Evolutionary conservation across 1,139 yeast genomes (phyloP).

Genomic region (Yamadazyma jaroonii): DNA sequence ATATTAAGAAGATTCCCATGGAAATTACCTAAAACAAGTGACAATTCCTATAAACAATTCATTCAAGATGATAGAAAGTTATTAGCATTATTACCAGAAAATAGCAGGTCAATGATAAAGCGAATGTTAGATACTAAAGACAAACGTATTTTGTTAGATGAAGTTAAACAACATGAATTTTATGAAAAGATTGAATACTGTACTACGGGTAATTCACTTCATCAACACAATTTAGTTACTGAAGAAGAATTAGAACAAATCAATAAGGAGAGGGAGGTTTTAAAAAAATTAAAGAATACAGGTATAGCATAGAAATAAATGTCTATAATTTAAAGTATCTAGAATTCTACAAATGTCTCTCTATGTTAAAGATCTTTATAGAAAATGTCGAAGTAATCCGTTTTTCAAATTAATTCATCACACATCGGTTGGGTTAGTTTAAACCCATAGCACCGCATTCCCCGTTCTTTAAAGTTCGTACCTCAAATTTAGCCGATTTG

Average conservation of each 20-base stretch:
- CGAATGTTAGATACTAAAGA: conserved; percentile 31
- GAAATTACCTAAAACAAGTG: conserved; percentile 65
- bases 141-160: conserved; percentile 28
- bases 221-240: conserved; percentile 55
- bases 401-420: too few relatives aligned
- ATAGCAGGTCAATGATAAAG: conserved; percentile 31
- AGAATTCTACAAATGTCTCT: too few relatives aligned
- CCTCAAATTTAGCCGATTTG: too few relatives aligned
- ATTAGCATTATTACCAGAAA: conserved; percentile 35
- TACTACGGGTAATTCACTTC: conserved; percentile 23
- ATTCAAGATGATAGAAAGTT: conserved; percentile 23
- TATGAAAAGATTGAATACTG: conserved; percentile 29
- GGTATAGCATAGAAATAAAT: conserved; percentile 14
- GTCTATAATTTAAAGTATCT: too few relatives aligned
- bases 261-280: conserved; percentile 36
- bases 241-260: conserved; percentile 51
- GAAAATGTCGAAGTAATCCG: too few relatives aligned
- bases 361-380: too few relatives aligned
- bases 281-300: conserved; percentile 20
- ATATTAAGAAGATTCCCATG: conserved; percentile 71
- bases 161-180: conserved; percentile 29
- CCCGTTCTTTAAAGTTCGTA: too few relatives aligned
- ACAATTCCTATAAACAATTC: conserved; percentile 50
- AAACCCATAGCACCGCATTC: too few relatives aligned
- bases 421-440: too few relatives aligned